Conservation (phyloP, 129 eudicot genomes). For the Dittrichia graveolens region DNA sequence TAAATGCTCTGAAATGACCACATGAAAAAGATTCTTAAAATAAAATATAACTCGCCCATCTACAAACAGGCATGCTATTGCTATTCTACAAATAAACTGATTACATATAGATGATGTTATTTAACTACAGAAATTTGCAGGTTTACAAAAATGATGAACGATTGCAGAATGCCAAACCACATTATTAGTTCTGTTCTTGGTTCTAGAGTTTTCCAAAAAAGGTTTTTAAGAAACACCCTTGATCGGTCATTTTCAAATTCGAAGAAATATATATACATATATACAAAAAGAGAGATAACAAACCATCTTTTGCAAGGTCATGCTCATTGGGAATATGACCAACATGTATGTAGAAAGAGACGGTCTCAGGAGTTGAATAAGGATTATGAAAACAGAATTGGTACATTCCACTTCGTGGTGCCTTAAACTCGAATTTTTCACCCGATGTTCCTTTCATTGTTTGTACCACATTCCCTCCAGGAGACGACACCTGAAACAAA, state of each 20-base stretch:
- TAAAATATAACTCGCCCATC: background rate
- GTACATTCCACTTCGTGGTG: constrained; percentile 91
- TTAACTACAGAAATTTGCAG: background rate
- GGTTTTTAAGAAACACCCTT: background rate
- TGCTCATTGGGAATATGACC: constrained; percentile 93
- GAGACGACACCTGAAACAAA: constrained; percentile 73
- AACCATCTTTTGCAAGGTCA: constrained; percentile 97
- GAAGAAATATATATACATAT: background rate
- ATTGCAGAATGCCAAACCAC: background rate
- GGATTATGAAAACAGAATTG: constrained; percentile 97
- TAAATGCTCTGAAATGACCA: constrained; percentile 71
- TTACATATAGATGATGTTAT: background rate
- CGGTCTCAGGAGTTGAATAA: constrained; percentile 75
- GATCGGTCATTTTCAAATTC: too few relatives aligned
- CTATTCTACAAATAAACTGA: background rate
- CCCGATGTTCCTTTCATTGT: constrained; percentile 84
- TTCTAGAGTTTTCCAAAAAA: background rate
- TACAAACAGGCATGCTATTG: background rate
- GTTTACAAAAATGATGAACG: constrained; percentile 4
- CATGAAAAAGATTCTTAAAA: background rate
- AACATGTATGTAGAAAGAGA: constrained; percentile 91
- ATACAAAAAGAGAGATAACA: constrained; percentile 28
- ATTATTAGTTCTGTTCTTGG: background rate
- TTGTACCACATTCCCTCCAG: constrained; percentile 70
- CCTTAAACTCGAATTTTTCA: constrained; percentile 90